Percentiles rank a stretch among this genome's conserved stretches.
These are phyloP conservation scores for Dendrobium nobile DNA, from an alignment of 106 monocot species.

Conservation along the genomic window DNA sequence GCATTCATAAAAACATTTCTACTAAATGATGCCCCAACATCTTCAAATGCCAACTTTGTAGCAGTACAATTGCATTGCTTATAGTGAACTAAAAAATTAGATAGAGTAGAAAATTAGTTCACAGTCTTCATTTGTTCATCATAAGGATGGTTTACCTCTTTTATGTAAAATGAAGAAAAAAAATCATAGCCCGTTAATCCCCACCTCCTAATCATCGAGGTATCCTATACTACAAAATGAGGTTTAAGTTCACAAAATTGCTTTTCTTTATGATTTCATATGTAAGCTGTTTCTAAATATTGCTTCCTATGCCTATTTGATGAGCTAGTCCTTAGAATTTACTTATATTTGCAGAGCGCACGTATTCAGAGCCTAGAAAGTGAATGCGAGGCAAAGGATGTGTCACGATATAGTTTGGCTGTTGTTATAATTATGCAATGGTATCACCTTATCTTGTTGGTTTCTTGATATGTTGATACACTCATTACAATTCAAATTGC, in stretches of 20 bases:
- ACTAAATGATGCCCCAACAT: too few species aligned
- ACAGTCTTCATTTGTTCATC: not conserved
- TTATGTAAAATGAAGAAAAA: not conserved
- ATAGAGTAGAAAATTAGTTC: too few species aligned
- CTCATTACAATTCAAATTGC: not conserved
- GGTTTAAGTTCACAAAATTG: not conserved
- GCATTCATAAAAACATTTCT: too few species aligned
- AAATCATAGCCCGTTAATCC: not conserved
- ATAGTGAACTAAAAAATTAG: too few species aligned
- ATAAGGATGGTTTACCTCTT: not conserved
- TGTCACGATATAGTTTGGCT: conserved; percentile 88
- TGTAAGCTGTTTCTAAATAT: not conserved
- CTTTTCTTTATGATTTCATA: not conserved
- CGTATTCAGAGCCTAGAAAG: conserved; percentile 76
- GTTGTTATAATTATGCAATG: conserved; percentile 84
- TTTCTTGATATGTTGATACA: not conserved
- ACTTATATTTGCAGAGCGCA: conserved; percentile 41
- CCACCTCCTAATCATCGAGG: not conserved
- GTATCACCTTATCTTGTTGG: conserved; percentile 21
- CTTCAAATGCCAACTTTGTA: too few species aligned
- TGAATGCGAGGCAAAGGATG: conserved; percentile 93
- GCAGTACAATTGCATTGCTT: too few species aligned
- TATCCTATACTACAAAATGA: not conserved
- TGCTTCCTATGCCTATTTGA: not conserved
- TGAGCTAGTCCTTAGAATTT: not conserved